Conservation (phyloP, 306 rosid species). For the Notholithocarpus densiflorus region DNA sequence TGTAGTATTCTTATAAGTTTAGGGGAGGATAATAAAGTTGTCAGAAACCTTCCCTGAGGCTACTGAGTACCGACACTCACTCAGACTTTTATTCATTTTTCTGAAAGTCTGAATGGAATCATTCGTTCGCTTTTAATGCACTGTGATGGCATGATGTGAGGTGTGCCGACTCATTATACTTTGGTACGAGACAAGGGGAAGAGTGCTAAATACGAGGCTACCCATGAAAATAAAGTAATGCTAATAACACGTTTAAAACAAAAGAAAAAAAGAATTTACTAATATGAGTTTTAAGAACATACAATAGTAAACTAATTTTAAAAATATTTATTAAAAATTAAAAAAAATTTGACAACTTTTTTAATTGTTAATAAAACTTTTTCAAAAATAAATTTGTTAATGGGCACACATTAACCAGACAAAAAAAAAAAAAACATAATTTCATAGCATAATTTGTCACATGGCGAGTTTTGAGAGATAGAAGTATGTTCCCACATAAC, state of each 20-base stretch:
- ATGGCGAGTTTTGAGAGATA: too few species aligned
- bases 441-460: fast-evolving
- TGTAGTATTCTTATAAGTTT: constrained; percentile 12
- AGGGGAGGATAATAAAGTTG: constrained; percentile 30
- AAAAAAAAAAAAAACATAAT: too few species aligned
- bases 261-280: too few species aligned
- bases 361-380: too few species aligned
- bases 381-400: too few species aligned
- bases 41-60: constrained; percentile 19
- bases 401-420: too few species aligned
- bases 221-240: background rate
- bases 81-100: constrained; percentile 51
- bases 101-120: constrained; percentile 62
- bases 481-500: too few species aligned
- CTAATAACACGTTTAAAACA: too few species aligned
- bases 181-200: constrained; percentile 23
- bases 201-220: background rate
- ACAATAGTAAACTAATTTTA: too few species aligned
- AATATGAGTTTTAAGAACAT: too few species aligned
- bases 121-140: constrained; percentile 64
- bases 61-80: constrained; percentile 26
- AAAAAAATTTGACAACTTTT: too few species aligned
- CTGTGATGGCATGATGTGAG: constrained; percentile 51
- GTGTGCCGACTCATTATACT: constrained; percentile 47
- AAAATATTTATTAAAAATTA: too few species aligned